Percentiles rank a stretch among this genome's conserved stretches.
Evolutionary conservation across 2,329 filamentous ascomycete genomes (phyloP).

Genomic region (Pezicula rhizophila): DNA sequence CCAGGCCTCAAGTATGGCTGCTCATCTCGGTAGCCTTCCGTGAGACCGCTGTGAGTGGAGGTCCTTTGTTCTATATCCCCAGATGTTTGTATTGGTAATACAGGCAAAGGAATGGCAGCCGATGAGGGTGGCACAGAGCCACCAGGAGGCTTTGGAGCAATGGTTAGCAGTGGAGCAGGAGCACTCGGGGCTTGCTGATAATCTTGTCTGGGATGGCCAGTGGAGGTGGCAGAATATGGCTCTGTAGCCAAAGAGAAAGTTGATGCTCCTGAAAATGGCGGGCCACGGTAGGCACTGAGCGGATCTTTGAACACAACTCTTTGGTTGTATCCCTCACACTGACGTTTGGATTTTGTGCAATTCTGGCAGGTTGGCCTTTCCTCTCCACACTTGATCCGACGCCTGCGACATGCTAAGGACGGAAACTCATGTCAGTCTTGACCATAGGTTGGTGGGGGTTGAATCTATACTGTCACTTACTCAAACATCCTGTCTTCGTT

Average conservation of each 20-base stretch:
- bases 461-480: slow-evolving; percentile 42
- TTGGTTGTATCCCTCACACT: slow-evolving; percentile 79
- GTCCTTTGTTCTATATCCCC: slow-evolving; percentile 3
- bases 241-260: slow-evolving; percentile 10
- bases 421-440: neutral
- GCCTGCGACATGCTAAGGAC: slow-evolving; percentile 72
- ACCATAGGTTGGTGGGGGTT: too few species aligned
- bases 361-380: slow-evolving; percentile 77
- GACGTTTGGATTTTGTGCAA: slow-evolving; percentile 78
- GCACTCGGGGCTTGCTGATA: neutral
- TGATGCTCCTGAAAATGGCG: slow-evolving; percentile 15
- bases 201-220: slow-evolving; percentile 1
- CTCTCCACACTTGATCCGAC: slow-evolving; percentile 96
- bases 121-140: slow-evolving; percentile 1
- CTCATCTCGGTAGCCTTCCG: neutral
- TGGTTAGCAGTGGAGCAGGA: slow-evolving; percentile 1
- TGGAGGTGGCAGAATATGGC: slow-evolving; percentile 6
- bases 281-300: slow-evolving; percentile 50
- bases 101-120: slow-evolving; percentile 1
- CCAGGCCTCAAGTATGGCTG: too few species aligned
- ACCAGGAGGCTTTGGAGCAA: slow-evolving; percentile 9
- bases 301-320: slow-evolving; percentile 75
- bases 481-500: slow-evolving; percentile 90
- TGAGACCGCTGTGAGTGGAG: slow-evolving; percentile 2
- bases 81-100: slow-evolving; percentile 1